phyloP scores from a whole-genome alignment of 352 stramenopile species.

The Phytophthora pinifolia region DNA sequence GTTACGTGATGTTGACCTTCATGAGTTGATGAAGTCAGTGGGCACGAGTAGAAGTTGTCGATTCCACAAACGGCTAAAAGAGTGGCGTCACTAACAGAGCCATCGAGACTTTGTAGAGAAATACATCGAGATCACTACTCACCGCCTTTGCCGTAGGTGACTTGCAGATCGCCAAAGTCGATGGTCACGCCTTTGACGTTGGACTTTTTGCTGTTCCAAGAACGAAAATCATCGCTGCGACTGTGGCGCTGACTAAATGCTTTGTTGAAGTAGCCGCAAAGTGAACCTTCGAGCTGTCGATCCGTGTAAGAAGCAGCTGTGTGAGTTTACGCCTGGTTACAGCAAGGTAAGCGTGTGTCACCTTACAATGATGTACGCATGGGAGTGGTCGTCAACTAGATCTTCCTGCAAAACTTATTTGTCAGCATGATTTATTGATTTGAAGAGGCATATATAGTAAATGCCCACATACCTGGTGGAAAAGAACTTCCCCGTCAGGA shows the following conservation, averaged over 20 bases:
- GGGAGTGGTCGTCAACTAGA: constrained; percentile 33
- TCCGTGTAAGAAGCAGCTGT: not conserved
- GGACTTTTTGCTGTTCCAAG: constrained; percentile 53
- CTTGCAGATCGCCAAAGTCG: constrained; percentile 70
- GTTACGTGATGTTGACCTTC: constrained; percentile 7
- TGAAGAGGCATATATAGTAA: not conserved
- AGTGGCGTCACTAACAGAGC: not conserved
- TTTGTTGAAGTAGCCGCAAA: constrained; percentile 75
- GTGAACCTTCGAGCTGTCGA: constrained; percentile 57
- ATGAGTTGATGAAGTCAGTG: not conserved
- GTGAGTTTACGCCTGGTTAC: not conserved
- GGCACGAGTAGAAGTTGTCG: constrained; percentile 39
- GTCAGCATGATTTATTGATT: not conserved
- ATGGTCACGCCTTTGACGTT: constrained; percentile 45
- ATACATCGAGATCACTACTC: constrained; percentile 2
- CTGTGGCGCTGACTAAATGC: constrained; percentile 48
- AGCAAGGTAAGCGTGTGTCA: not conserved
- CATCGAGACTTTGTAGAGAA: not conserved
- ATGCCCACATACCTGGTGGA: constrained; percentile 45
- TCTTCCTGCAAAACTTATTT: constrained; percentile 43
- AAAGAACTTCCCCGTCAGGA: constrained; percentile 66
- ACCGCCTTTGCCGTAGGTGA: constrained; percentile 55
- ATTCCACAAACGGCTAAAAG: constrained; percentile 54
- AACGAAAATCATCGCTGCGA: constrained; percentile 36
- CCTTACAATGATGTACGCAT: constrained; percentile 49